These are phyloP conservation scores for Leptographium radiaticola DNA, from an alignment of 2,329 filamentous ascomycete species.

Conservation along the genomic window DNA sequence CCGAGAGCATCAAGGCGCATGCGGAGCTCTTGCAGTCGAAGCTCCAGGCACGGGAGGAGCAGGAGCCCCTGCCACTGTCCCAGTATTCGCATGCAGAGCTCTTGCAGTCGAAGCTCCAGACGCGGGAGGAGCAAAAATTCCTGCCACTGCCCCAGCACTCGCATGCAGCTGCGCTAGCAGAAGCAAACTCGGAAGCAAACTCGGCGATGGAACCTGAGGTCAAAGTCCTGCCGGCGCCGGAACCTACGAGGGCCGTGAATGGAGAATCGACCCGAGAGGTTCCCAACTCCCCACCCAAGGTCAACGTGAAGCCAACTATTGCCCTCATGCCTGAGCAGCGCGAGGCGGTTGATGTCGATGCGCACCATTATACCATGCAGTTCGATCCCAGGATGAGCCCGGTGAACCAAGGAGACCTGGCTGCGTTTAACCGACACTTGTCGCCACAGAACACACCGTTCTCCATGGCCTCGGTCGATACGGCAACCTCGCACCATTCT, in stretches of 20 bases:
- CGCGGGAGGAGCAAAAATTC: neutral
- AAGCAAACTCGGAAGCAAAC: conserved; percentile 13
- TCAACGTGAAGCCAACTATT: neutral
- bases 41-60: neutral
- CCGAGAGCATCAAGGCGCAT: conserved; percentile 45
- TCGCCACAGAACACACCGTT: conserved; percentile 49
- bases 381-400: conserved; percentile 22
- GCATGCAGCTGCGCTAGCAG: neutral
- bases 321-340: neutral
- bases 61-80: neutral
- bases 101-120: neutral
- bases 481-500: conserved; percentile 35
- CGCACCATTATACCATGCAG: conserved; percentile 11
- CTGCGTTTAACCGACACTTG: conserved; percentile 34
- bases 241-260: neutral
- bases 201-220: conserved; percentile 1
- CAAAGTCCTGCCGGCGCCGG: neutral
- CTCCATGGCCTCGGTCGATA: conserved; percentile 47
- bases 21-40: conserved; percentile 12
- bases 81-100: neutral
- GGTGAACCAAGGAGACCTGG: conserved; percentile 40
- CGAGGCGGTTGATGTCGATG: conserved; percentile 18
- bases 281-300: neutral
- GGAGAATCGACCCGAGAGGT: no score
- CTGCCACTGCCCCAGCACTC: neutral